Evolutionary conservation across 2,329 filamentous ascomycete genomes (phyloP), one percentile per base, ranked within the genome.

Genomic region (Fusarium buxicola): DNA sequence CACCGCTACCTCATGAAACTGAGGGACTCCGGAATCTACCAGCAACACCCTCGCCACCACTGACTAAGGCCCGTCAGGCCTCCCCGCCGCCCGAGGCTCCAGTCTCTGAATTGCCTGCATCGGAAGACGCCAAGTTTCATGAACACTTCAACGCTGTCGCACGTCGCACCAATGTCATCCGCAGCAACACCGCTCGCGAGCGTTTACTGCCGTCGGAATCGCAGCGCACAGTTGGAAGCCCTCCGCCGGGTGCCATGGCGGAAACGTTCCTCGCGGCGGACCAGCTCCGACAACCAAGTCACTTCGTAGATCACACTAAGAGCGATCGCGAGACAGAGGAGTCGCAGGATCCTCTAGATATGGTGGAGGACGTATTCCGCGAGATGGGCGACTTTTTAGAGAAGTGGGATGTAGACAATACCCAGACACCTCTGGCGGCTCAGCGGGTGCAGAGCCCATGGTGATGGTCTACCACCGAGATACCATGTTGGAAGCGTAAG

Each of bases 141-240:
- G 77, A 76, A n/a, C 82, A 85, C 63, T 85, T 85, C 60, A 74
- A 77, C 25, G 76, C 75, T 1, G 74, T 83, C 34, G 78, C 75
- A n/a, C 74, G 70, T 18, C 76, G 76, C 15, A 67, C 71, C 47
- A 73, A 71, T 35, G 63, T 65, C 5, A 65, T 69, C 18, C 70
- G 41, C 13, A 44, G 35, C 8, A 51, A 24, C 21, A 12, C 24
- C 21, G 31, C 7, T 5, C 27, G 68, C n/a, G 68, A 70, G 44
- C 73, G 71, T 12, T 66, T 83, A 2, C 66, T 82, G 3, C 80
- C 79, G 5, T 78, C 76, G 15, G 74, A 72, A 11, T 82, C 79
- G 6, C 81, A 83, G 58, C 44, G 65, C 30, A 64, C 54, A 9
- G 30, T 58, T n/a, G 50, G 51, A 18, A 71, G 69, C 32, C 70